Evolutionary conservation across 106 monocot genomes (phyloP).

Genomic region (Hemerocallis citrina): DNA sequence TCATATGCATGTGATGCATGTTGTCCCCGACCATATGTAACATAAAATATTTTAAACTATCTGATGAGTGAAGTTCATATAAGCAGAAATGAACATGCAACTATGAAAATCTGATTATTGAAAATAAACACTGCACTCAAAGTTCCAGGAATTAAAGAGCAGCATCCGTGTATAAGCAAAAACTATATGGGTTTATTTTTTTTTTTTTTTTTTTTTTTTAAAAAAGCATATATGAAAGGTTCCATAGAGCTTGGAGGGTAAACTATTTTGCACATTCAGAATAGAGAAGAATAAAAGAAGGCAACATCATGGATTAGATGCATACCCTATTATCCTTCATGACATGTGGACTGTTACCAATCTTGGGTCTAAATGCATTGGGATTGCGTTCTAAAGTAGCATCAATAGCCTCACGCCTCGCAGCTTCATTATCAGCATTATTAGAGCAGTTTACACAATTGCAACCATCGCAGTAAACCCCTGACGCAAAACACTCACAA

Average conservation of each 20-base stretch:
- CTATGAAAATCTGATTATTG: no score
- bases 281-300: background rate
- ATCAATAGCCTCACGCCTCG: constrained; percentile 72
- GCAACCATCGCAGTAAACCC: constrained; percentile 73
- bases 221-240: background rate
- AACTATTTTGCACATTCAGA: background rate
- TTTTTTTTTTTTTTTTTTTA: no score
- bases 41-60: no score
- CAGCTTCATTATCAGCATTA: constrained; percentile 66
- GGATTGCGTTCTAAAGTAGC: constrained; percentile 69
- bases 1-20: no score
- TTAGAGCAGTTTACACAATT: constrained; percentile 74
- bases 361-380: constrained; percentile 80
- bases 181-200: no score
- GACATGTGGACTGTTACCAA: constrained; percentile 59
- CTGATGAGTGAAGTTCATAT: no score
- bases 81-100: no score
- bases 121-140: no score
- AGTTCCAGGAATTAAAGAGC: background rate
- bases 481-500: constrained; percentile 78
- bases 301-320: background rate
- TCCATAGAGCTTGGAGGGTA: background rate
- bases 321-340: constrained; percentile 17
- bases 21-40: no score
- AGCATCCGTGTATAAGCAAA: background rate